Percentiles rank a stretch among this genome's conserved stretches.
Evolutionary conservation across 2,329 filamentous ascomycete genomes (phyloP).

Genomic region (Arthrobotrys iridis): DNA sequence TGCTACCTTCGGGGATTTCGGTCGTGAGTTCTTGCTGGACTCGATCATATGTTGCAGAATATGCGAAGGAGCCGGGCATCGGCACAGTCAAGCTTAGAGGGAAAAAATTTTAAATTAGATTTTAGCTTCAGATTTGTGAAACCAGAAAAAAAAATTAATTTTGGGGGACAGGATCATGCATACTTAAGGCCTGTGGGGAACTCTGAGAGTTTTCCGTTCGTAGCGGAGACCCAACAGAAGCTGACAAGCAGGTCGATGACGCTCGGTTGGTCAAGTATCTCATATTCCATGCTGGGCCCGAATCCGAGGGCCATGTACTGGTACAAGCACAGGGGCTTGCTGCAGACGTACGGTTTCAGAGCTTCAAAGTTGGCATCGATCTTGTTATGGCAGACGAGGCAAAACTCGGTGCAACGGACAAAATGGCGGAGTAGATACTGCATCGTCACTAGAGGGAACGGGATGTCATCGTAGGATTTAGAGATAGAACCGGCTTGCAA

Average conservation of each 20-base stretch:
- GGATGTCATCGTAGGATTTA: conserved; percentile 61
- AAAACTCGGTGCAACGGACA: conserved; percentile 84
- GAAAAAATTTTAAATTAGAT: not conserved
- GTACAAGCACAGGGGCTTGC: conserved; percentile 78
- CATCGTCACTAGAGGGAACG: conserved; percentile 67
- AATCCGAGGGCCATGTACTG: conserved; percentile 90
- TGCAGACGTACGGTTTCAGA: conserved; percentile 82
- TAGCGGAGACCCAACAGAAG: conserved; percentile 76
- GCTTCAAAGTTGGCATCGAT: conserved; percentile 73
- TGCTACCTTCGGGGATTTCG: conserved; percentile 6
- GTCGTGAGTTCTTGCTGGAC: conserved; percentile 19
- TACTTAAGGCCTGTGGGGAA: conserved; percentile 70
- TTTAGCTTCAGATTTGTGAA: not conserved
- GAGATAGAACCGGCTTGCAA: not conserved
- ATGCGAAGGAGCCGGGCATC: conserved; percentile 7
- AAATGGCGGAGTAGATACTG: conserved; percentile 78
- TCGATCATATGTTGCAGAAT: conserved; percentile 21
- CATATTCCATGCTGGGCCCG: conserved; percentile 84
- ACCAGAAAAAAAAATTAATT: not conserved
- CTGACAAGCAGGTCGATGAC: conserved; percentile 86
- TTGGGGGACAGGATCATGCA: conserved; percentile 57
- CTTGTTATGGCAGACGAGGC: conserved; percentile 81
- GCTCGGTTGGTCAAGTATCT: conserved; percentile 79
- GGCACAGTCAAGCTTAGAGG: conserved; percentile 37
- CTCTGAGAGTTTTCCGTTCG: conserved; percentile 63